phyloP scores from a whole-genome alignment of 225 moss, liverwort and hornwort genomes.

The Marchantia polymorpha region DNA sequence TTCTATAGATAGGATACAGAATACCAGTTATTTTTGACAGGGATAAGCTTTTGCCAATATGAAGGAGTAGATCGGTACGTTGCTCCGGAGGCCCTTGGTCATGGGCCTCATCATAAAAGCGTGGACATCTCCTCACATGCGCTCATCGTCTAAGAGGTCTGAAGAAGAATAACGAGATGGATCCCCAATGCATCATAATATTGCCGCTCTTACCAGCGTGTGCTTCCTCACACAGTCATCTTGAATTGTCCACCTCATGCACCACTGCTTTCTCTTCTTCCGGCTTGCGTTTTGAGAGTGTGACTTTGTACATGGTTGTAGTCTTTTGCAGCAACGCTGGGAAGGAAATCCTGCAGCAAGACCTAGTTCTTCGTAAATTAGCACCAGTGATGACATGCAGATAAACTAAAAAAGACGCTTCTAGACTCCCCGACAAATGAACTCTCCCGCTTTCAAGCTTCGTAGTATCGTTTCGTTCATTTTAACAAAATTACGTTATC shows the following conservation, averaged over 20 bases:
- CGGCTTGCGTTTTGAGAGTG: too few species aligned
- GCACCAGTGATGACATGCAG: slow-evolving; percentile 32
- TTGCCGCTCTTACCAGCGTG: too few species aligned
- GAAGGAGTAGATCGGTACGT: slow-evolving; percentile 55
- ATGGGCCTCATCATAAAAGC: slow-evolving; percentile 52
- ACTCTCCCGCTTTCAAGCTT: neutral
- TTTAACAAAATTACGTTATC: neutral
- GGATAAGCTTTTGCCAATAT: neutral
- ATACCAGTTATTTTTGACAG: neutral
- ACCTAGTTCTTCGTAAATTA: slow-evolving; percentile 45
- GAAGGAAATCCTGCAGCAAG: slow-evolving; percentile 38
- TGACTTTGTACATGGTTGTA: slow-evolving; percentile 18
- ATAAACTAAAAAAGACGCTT: neutral
- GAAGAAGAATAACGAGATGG: neutral
- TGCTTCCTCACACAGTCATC: too few species aligned
- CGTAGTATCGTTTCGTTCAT: neutral
- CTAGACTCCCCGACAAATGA: neutral
- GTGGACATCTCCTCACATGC: slow-evolving; percentile 60
- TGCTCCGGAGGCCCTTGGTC: slow-evolving; percentile 53
- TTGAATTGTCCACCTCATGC: too few species aligned
- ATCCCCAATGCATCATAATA: neutral
- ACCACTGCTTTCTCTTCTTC: too few species aligned
- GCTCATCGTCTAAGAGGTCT: slow-evolving; percentile 60
- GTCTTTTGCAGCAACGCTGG: slow-evolving; percentile 56
- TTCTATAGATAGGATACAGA: neutral